A percentile compares a stretch with the other conserved stretches of the same genome.
Evolutionary conservation across 2,329 filamentous ascomycete genomes (phyloP).

Genomic region (Ascochyta lentis): DNA sequence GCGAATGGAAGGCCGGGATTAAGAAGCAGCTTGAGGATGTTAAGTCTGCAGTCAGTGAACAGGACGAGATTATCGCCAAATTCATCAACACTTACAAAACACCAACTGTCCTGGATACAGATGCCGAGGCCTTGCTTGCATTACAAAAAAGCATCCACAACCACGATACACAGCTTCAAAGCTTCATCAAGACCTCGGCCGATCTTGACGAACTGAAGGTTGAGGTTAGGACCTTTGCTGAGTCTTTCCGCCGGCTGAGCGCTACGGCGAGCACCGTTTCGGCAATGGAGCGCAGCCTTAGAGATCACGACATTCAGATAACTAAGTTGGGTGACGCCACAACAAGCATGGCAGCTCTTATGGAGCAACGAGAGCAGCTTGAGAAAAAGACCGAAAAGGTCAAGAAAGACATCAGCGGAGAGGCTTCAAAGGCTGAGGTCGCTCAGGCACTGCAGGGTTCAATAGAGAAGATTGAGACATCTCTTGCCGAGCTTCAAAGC

Average conservation of each 20-base stretch:
- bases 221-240: background rate
- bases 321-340: background rate
- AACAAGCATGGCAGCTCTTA: background rate
- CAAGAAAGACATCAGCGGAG: background rate
- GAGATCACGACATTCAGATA: background rate
- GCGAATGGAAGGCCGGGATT: background rate
- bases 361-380: background rate
- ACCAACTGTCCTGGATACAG: too few relatives aligned
- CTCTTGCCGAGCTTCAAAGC: background rate
- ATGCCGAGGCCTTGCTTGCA: background rate
- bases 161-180: background rate
- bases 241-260: background rate
- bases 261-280: background rate
- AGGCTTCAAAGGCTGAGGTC: background rate
- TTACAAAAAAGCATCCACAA: background rate
- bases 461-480: background rate
- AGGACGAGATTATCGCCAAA: background rate
- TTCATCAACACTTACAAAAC: background rate
- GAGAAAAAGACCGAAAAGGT: background rate
- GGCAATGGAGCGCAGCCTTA: background rate
- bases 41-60: background rate
- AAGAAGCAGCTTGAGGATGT: background rate
- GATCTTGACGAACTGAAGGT: background rate
- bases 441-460: background rate
- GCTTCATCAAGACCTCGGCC: background rate